phyloP scores from a whole-genome alignment of 2,329 filamentous ascomycete species.

The Epichloe sibirici region DNA sequence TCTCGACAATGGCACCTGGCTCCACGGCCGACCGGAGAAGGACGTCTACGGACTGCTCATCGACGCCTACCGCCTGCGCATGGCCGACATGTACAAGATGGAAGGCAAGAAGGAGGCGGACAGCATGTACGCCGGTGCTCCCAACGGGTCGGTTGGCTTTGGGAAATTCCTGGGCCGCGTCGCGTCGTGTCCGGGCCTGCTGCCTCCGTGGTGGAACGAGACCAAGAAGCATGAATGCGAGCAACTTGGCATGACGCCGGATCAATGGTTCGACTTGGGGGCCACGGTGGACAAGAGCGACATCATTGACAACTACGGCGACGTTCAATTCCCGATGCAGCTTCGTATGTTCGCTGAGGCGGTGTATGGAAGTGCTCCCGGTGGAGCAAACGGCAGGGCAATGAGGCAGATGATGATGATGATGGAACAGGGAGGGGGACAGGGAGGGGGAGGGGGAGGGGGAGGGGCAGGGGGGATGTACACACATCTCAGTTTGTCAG shows the following conservation, averaged over 20 bases:
- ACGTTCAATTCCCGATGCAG: constrained; percentile 34
- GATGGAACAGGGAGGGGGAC: constrained; percentile 10
- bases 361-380: constrained; percentile 21
- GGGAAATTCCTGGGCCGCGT: constrained; percentile 22
- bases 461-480: too few species aligned
- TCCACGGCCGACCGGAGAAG: constrained; percentile 29
- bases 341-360: constrained; percentile 34
- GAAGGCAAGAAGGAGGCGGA: constrained; percentile 15
- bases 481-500: fast-evolving
- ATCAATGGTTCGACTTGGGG: constrained; percentile 15
- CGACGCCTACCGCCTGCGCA: constrained; percentile 35
- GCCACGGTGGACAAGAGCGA: constrained; percentile 19
- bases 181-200: constrained; percentile 15
- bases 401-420: constrained; percentile 14
- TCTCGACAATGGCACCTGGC: constrained; percentile 27
- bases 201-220: constrained; percentile 33
- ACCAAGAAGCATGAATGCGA: constrained; percentile 27
- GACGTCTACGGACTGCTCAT: constrained; percentile 35
- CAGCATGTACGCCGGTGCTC: constrained; percentile 17
- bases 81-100: constrained; percentile 23
- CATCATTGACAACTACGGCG: constrained; percentile 30
- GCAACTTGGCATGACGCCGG: constrained; percentile 16
- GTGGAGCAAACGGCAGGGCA: constrained; percentile 14
- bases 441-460: too few species aligned
- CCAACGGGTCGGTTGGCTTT: constrained; percentile 20